Evolutionary conservation across 176 grass and related monocot species (phyloP), one percentile per base, ranked within the genome.

Genomic region (Juncus effusus): DNA sequence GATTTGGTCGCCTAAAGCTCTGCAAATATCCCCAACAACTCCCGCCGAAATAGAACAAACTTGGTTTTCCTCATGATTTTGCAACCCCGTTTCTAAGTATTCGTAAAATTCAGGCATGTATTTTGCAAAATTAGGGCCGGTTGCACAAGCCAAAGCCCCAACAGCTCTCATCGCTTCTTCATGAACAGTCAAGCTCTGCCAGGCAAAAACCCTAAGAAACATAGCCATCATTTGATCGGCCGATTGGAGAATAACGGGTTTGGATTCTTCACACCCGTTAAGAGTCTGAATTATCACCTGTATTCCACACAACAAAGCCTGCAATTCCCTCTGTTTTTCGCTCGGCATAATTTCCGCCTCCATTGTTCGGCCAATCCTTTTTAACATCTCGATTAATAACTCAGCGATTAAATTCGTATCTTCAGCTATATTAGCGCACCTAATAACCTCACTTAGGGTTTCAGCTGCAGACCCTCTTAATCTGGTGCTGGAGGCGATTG

Each of bases 61-160:
- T 56, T 85, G 77, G 54, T 85, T 80, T 40, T 75, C 82, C 61
- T 70, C 65, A 67, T 73, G 83, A 54, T 80, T 87, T 59, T 87
- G 80, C 14, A 87, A 76, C 19, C 76, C 85, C 65, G 63, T 72
- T 80, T 87, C 85, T 16, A 87, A 38, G 61, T 79, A 73, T 49
- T 76, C 79, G 52, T 80, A 75, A 42, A 87, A 87, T 37, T 82
- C 85, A 35, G 80, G 65, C 85, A 83, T 87, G 76, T 83, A 83
- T 42, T 79, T 87, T 38, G 58, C 64, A 76, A 87, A 83, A 59
- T 77, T 77, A 61, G 73, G 16, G 6, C 79, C 79, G 38, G 79
- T 87, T 10, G 79, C 79, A 76, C 79, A 83, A 51, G 80, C 66
- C 66, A 83, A 61, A 58, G 72, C 80, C 50, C 80, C 80, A 73